These are phyloP conservation scores for Spongiforma sp. DNA, from an alignment of 1,284 basidiomycete species.

Conservation along the genomic window DNA sequence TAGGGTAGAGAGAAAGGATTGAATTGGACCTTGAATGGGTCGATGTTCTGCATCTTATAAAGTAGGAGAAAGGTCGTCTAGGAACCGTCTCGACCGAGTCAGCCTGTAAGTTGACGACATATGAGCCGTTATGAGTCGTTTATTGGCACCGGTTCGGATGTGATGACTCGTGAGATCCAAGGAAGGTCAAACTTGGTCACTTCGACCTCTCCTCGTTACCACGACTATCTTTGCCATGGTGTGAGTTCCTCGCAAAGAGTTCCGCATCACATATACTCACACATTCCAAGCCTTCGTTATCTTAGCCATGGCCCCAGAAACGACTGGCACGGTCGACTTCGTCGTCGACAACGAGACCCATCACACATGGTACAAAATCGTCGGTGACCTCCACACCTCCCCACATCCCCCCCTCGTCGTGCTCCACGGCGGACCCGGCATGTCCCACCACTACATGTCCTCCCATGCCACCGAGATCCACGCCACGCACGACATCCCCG, in stretches of 20 bases:
- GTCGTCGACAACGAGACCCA: conserved; percentile 28
- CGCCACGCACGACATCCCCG: conserved; percentile 22
- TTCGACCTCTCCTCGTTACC: too few species aligned
- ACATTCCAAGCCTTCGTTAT: not conserved
- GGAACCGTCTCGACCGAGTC: conserved; percentile 10
- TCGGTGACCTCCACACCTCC: conserved; percentile 33
- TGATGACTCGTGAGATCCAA: too few species aligned
- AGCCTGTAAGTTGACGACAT: too few species aligned
- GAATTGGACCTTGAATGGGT: conserved; percentile 3
- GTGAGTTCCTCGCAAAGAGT: too few species aligned
- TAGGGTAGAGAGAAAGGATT: too few species aligned
- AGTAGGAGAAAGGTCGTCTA: not conserved
- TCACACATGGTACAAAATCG: conserved; percentile 41
- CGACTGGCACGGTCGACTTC: conserved; percentile 30
- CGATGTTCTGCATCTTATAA: conserved; percentile 18
- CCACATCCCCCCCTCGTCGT: conserved; percentile 36
- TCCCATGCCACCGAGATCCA: conserved; percentile 21
- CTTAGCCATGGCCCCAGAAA: conserved; percentile 14
- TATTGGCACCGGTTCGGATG: not conserved
- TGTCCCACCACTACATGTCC: conserved; percentile 29
- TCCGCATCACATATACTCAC: not conserved
- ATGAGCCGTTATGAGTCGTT: too few species aligned
- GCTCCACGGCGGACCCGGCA: conserved; percentile 44
- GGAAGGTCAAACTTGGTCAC: too few species aligned
- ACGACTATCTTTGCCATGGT: too few species aligned